A percentile compares a stretch with the other conserved stretches of the same genome.
phyloP scores from a whole-genome alignment of 805 yeast species.

The Metschnikowia continentalis region DNA sequence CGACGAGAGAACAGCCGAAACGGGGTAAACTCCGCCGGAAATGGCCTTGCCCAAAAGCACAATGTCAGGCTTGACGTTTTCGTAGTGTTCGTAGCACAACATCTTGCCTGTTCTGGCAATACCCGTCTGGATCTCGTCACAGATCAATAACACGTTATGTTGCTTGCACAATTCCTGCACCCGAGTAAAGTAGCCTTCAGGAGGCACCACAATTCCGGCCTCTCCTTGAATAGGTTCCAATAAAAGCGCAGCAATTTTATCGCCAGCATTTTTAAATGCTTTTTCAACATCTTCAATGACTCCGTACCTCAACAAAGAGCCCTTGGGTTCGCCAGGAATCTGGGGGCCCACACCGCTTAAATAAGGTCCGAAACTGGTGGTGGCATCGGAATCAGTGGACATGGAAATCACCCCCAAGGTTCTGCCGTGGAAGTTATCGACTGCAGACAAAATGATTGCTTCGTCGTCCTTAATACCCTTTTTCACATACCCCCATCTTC shows the following conservation, averaged over 20 bases:
- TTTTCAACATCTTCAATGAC: slow-evolving; percentile 78
- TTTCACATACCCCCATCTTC: slow-evolving; percentile 93
- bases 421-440: slow-evolving; percentile 93
- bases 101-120: slow-evolving; percentile 95
- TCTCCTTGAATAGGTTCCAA: slow-evolving; percentile 98
- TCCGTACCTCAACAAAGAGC: slow-evolving; percentile 71
- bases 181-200: slow-evolving; percentile 66
- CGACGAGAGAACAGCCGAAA: slow-evolving; percentile 87
- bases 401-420: slow-evolving; percentile 92
- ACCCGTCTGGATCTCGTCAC: slow-evolving; percentile 98
- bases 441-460: slow-evolving; percentile 84
- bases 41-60: slow-evolving; percentile 90
- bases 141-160: slow-evolving; percentile 83
- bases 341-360: slow-evolving; percentile 77
- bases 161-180: slow-evolving; percentile 74
- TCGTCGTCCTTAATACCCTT: slow-evolving; percentile 80
- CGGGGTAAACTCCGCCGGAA: slow-evolving; percentile 92
- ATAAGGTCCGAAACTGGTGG: slow-evolving; percentile 85
- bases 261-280: slow-evolving; percentile 80
- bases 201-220: slow-evolving; percentile 96
- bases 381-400: slow-evolving; percentile 95
- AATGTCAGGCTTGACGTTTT: slow-evolving; percentile 79
- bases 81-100: slow-evolving; percentile 84
- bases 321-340: slow-evolving; percentile 67
- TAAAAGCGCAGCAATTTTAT: slow-evolving; percentile 82